Percentiles rank a stretch among this genome's conserved stretches.
Evolutionary conservation across 2,329 filamentous ascomycete genomes (phyloP).

Genomic region (Cercospora zeina): DNA sequence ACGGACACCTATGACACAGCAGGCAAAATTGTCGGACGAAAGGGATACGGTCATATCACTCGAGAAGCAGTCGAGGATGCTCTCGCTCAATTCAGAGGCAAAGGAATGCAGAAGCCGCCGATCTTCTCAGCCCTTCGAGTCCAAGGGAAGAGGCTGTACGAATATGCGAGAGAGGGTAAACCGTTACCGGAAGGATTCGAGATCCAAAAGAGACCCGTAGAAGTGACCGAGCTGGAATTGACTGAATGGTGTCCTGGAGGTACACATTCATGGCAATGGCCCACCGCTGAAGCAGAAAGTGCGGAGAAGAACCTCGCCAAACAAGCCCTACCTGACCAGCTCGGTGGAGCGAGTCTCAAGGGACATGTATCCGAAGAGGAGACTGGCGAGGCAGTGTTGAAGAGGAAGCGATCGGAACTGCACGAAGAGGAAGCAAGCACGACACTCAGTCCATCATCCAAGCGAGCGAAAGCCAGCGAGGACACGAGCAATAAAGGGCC

Average conservation of each 20-base stretch:
- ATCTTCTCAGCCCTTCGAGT: conserved; percentile 92
- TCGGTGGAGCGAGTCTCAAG: conserved; percentile 36
- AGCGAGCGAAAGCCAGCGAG: conserved; percentile 43
- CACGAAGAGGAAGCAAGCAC: conserved; percentile 17
- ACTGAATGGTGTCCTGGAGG: conserved; percentile 82
- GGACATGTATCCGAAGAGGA: conserved; percentile 14
- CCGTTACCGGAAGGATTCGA: conserved; percentile 71
- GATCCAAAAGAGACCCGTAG: conserved; percentile 77
- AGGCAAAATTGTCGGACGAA: conserved; percentile 77
- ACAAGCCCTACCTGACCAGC: conserved; percentile 55
- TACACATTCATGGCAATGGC: conserved; percentile 76
- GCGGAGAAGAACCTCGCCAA: conserved; percentile 76
- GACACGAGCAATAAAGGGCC: conserved; percentile 12
- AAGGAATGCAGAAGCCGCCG: conserved; percentile 85
- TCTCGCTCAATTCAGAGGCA: conserved; percentile 72
- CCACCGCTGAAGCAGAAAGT: conserved; percentile 71
- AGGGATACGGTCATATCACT: conserved; percentile 78
- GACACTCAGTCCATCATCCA: conserved; percentile 28
- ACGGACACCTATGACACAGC: conserved; percentile 90
- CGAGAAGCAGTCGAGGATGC: conserved; percentile 74
- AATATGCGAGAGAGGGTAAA: conserved; percentile 89
- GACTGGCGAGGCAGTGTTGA: conserved; percentile 28
- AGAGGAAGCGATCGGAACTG: conserved; percentile 39
- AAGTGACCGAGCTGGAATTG: conserved; percentile 74
- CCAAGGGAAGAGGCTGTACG: conserved; percentile 90